phyloP scores from a whole-genome alignment of 805 yeast species.

The Starmerella scarabaei region DNA sequence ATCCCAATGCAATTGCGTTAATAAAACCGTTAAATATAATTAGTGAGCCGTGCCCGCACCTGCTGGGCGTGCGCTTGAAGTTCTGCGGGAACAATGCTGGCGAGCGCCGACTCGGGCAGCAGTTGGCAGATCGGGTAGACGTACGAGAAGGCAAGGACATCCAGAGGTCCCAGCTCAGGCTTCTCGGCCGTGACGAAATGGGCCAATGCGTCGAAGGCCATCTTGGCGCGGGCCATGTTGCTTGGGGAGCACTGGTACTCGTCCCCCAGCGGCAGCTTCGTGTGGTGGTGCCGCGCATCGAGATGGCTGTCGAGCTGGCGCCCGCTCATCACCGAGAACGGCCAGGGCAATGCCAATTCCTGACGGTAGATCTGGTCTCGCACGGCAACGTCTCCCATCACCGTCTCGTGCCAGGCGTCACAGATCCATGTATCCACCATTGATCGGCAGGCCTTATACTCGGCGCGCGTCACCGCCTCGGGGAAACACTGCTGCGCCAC shows the following conservation, averaged over 20 bases:
- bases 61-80: slow-evolving; percentile 14
- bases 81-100: slow-evolving; percentile 14
- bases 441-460: slow-evolving; percentile 1
- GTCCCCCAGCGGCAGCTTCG: slow-evolving; percentile 6
- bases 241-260: slow-evolving; percentile 7
- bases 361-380: background rate
- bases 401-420: slow-evolving; percentile 19
- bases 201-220: slow-evolving; percentile 9
- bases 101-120: slow-evolving; percentile 17
- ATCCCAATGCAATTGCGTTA: no score
- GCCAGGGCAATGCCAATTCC: slow-evolving; percentile 14
- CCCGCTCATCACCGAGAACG: slow-evolving; percentile 6
- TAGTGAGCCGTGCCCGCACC: slow-evolving; percentile 1
- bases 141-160: slow-evolving; percentile 20
- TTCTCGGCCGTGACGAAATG: background rate
- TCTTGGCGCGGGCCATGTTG: slow-evolving; percentile 8
- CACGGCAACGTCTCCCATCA: slow-evolving; percentile 5
- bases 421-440: slow-evolving; percentile 15
- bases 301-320: slow-evolving; percentile 11
- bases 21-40: no score
- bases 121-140: slow-evolving; percentile 14
- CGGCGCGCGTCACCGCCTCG: background rate
- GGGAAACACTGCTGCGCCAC: background rate
- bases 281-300: slow-evolving; percentile 1
- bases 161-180: slow-evolving; percentile 10